Percentiles rank a stretch among this genome's conserved stretches.
These are phyloP conservation scores for Apophysomyces trapeziformis DNA, from an alignment of 371 early-diverging fungal species.

Conservation along the genomic window DNA sequence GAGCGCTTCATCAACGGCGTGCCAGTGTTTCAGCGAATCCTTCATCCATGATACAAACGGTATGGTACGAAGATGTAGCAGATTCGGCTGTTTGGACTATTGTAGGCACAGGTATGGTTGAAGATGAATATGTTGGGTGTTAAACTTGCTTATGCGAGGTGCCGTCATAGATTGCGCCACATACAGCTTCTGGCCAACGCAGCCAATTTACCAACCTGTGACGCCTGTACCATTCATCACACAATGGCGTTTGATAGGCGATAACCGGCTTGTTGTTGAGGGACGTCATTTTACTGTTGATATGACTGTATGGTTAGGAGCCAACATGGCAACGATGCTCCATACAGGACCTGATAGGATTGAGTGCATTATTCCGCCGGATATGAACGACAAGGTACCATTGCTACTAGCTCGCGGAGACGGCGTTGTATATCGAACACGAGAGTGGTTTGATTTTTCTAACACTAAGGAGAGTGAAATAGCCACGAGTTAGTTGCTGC, in stretches of 20 bases:
- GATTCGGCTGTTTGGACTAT: conserved; percentile 87
- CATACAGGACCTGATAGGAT: conserved; percentile 10
- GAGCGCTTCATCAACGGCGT: conserved; percentile 9
- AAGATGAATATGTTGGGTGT: background rate
- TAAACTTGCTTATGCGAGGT: conserved; percentile 7
- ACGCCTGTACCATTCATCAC: conserved; percentile 17
- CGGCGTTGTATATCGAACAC: conserved; percentile 69
- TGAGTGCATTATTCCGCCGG: conserved; percentile 7
- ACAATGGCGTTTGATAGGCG: conserved; percentile 6
- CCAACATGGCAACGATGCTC: background rate
- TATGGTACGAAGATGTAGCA: conserved; percentile 79
- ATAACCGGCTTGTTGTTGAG: background rate
- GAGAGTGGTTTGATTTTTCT: conserved; percentile 8
- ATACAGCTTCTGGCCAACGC: conserved; percentile 59
- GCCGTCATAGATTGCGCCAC: conserved; percentile 57
- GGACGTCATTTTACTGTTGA: conserved; percentile 1
- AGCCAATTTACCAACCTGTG: conserved; percentile 14
- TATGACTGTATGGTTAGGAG: conserved; percentile 1
- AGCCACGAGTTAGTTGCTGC: conserved; percentile 10
- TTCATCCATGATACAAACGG: conserved; percentile 29
- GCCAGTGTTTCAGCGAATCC: conserved; percentile 7
- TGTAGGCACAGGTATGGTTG: conserved; percentile 60
- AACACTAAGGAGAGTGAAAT: conserved; percentile 8
- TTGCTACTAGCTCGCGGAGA: conserved; percentile 67
- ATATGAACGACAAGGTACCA: conserved; percentile 45